Evolutionary conservation across 495 filamentous ascomycete genomes (phyloP), one percentile per base, ranked within the genome.

Genomic region (Neurospora terricola): DNA sequence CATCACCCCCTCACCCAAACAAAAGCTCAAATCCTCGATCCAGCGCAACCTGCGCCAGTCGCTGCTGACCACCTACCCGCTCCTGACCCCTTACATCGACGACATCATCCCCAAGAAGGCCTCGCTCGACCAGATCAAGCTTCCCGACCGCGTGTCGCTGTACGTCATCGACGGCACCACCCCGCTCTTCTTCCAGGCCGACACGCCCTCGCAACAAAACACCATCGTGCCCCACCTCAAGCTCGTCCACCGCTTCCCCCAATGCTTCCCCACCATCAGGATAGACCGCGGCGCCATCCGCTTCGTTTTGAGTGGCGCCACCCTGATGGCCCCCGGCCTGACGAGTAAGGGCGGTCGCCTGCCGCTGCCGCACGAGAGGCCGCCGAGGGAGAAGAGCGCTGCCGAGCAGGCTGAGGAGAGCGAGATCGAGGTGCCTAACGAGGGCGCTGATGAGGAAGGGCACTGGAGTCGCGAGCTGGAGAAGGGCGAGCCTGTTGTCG

Each of bases 21-120:
- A 93, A 74, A 99, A 98, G 87, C 93, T 99, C 82, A 99, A 98
- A 84, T 97, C 95, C 77, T 97, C 94, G 21, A 93, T 92, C 54
- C 94, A 97, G 83, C 93, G 96, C 74, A 89, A 86, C 74, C 88
- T 99, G 73, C 92, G 96, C 77, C 86, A 90, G 72, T 92, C 92
- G 76, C 85, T 98, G 77, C 82, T 93, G 74, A 88, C 93, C 42
- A 91, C 93, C 62, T 97, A 94, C 83, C 96, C 96, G 2, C 86
- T 92, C 18, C 92, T 98, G 71, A 90, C 89, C 72, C 93, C 93
- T 0, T 87, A 92, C 82, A 97, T 98, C 83, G 96, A 99, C 79
- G 93, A 96, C 79, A 91, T 99, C 72, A 87, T 99, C 71, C 96
- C 96, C 14, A 98, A 98, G 85, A 98, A 98, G 79, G 88, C 90